Evolutionary conservation across 495 filamentous ascomycete species (phyloP).

Genomic region (Darksidea phi): DNA sequence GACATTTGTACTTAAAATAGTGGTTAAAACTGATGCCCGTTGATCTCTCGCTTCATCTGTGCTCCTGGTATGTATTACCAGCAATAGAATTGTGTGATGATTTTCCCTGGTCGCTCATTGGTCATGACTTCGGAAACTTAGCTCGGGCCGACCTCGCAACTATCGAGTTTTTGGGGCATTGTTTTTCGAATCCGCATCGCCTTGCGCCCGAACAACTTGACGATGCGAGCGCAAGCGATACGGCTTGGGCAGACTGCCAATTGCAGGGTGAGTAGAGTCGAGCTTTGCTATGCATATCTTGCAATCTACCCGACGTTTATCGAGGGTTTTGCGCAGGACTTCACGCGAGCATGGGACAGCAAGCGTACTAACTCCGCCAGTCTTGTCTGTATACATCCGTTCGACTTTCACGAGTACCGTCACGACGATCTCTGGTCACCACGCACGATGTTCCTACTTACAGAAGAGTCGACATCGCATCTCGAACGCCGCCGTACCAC

Average conservation of each 20-base stretch:
- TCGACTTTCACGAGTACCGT: neutral
- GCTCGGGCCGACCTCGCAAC: constrained; percentile 21
- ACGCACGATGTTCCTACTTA: constrained; percentile 15
- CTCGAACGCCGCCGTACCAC: constrained; percentile 62
- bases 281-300: neutral
- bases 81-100: too few relatives aligned
- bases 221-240: constrained; percentile 22
- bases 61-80: too few relatives aligned
- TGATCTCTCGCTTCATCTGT: too few relatives aligned
- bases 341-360: neutral
- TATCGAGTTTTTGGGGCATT: neutral
- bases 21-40: too few relatives aligned
- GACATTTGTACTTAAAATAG: too few relatives aligned
- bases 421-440: constrained; percentile 32
- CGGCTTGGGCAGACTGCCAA: constrained; percentile 7
- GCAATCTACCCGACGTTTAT: neutral
- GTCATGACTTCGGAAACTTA: too few relatives aligned
- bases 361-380: constrained; percentile 17
- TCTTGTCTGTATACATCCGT: constrained; percentile 5
- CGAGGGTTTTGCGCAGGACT: too few relatives aligned
- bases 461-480: constrained; percentile 40
- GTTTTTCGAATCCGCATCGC: neutral
- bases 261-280: constrained; percentile 20
- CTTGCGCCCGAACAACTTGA: constrained; percentile 5
- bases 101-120: too few relatives aligned